Evolutionary conservation across 768 basidiomycete genomes (phyloP), one percentile per base, ranked within the genome.

Genomic region (Hortiboletus flavorubellus): DNA sequence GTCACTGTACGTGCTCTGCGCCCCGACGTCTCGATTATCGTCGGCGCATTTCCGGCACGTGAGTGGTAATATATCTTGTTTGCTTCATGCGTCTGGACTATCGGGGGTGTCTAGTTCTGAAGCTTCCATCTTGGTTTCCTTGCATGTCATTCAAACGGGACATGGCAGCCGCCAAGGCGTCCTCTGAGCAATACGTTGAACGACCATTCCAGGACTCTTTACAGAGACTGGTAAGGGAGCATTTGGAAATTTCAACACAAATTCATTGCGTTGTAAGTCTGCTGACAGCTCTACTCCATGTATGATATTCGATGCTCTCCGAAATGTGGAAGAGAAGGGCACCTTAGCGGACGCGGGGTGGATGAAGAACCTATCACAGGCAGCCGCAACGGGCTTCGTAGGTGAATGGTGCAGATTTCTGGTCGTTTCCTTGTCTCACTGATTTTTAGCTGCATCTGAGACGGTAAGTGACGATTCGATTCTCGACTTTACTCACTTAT

Each of bases 51-150:
- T 42, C 62, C 62, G 3, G 41, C 47, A 30, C 6, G 65, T 61
- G 42, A 64, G 61, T 58, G 6, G 46, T 35, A 30, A 18, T 16
- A 1, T 12, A 8, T 14, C 18, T 23, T 29, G 3, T 34, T 4
- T 11, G 15, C 6, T 16, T 31, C 12, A 8, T 12, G 23, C n/a
- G 7, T 43, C 26, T 37, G 4, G 23, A 54, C 8, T 38, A 10
- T 48, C 11, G 21, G 21, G 30, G 33, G 8, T 10, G 9, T 37
- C 30, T 37, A 64, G 65, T 67, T 23, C 35, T 67, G 30, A 50
- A 53, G 29, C 54, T 65, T 42, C 62, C 65, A 9, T 64, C 61
- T 12, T 65, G 64, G 64, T 35, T 65, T 31, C 64, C 61, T 58
- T 59, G 59, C 12, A 65, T 65, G 64, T 55, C 56, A 5, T 67